A percentile compares a stretch with the other conserved stretches of the same genome.
These are phyloP conservation scores for Exophiala bonariae DNA, from an alignment of 2,329 filamentous ascomycete genomes.

Conservation along the genomic window DNA sequence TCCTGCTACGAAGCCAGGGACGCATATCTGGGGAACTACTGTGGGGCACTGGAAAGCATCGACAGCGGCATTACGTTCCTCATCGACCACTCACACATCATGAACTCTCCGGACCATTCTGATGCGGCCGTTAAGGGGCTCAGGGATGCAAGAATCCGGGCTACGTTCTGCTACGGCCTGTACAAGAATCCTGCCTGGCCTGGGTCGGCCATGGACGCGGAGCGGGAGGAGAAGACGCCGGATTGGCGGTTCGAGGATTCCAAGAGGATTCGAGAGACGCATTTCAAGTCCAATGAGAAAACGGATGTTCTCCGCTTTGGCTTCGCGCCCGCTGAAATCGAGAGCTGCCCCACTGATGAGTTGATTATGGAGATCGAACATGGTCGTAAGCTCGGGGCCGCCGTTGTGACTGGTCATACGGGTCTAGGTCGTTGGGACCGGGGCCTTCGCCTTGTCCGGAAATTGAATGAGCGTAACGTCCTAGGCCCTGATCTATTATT, in stretches of 20 bases:
- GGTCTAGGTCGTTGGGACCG: slow-evolving; percentile 10
- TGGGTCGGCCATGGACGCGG: slow-evolving; percentile 7
- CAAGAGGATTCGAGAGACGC: slow-evolving; percentile 6
- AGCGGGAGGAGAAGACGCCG: slow-evolving; percentile 9
- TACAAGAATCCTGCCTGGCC: slow-evolving; percentile 12
- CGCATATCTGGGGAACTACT: slow-evolving; percentile 12
- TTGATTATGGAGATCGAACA: slow-evolving; percentile 8
- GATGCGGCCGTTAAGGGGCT: slow-evolving; percentile 11
- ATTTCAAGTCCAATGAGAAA: slow-evolving; percentile 3
- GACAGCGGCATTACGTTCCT: slow-evolving; percentile 12
- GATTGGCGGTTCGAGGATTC: slow-evolving; percentile 15
- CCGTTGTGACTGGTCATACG: slow-evolving; percentile 11
- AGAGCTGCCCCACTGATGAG: slow-evolving; percentile 6
- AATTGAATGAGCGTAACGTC: slow-evolving; percentile 11
- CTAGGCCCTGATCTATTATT: slow-evolving; percentile 15
- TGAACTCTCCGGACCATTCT: slow-evolving; percentile 23
- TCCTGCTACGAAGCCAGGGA: slow-evolving; percentile 7
- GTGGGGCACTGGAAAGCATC: slow-evolving; percentile 13
- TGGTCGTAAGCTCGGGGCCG: slow-evolving; percentile 8
- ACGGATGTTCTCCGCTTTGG: slow-evolving; percentile 15
- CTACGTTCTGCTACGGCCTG: slow-evolving; percentile 11
- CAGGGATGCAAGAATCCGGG: slow-evolving; percentile 10
- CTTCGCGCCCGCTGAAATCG: slow-evolving; percentile 11
- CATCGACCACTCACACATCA: slow-evolving; percentile 15
- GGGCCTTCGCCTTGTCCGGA: slow-evolving; percentile 8